Evolutionary conservation across 345 rosid species (phyloP), one percentile per base, ranked within the genome.

Genomic region (Gossypium arboreum): DNA sequence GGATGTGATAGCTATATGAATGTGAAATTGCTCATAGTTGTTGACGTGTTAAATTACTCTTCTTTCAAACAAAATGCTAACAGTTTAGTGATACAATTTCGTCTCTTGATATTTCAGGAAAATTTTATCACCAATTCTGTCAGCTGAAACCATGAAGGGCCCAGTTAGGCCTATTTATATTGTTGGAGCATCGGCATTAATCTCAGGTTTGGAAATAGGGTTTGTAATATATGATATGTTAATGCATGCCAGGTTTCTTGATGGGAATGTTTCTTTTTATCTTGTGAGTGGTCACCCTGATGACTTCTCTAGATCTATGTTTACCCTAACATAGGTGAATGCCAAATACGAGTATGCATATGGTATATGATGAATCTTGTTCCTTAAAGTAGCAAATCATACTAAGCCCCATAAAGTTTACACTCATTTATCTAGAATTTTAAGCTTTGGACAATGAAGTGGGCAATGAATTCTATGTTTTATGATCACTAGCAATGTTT

Each of bases 181-280:
- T 69, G 18, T 27, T 69, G 59, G 60, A 27, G 73, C 45, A 69
- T 24, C 8, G 8, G 47, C 44, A 29, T 69, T 51, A 0, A 9
- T 51, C 6, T 51, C 73, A 69, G 73, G 60, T 69, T 51, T 69
- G 47, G 60, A 51, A 69, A 69, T 45, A 27, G 10, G 44, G 3
- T 27, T 12, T 68, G 51, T 69, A 18, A 47, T 68, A 12, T n/a
- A 15, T 34, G 47, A 2, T 24, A 13, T 48, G 10, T 47, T 68
- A 45, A 47, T 67, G 52, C 56, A 12, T 24, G n/a, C 41, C 18
- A 3, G 25, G 71, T 67, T 67, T 67, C 29, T 47, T 45, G 9
- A 67, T 64, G 20, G 54, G 71, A 45, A 18, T 15, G 13, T 22
- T 45, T 45, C 6, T 47, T 67, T 12, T 13, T 48, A 41, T 68